Conservation (phyloP, 352 stramenopile species). For the Blastocystis sp. region DNA sequence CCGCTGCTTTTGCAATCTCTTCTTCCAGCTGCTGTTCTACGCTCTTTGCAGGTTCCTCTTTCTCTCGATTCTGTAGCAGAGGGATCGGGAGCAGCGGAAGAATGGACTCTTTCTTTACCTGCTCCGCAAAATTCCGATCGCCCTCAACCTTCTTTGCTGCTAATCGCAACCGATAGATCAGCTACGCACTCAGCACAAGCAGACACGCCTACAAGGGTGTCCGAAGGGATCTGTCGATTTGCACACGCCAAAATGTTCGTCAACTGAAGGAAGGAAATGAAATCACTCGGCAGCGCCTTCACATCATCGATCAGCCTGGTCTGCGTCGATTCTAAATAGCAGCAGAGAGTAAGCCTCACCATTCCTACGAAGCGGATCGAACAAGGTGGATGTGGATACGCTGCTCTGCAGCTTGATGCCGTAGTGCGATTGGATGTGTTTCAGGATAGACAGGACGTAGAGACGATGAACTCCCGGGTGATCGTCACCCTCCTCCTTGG, state of each 20-base stretch:
- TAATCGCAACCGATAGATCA: slow-evolving; percentile 49
- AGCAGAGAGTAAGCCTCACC: not conserved
- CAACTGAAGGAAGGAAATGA: slow-evolving; percentile 24
- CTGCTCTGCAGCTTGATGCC: not conserved
- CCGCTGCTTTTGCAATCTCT: not conserved
- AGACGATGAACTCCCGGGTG: slow-evolving; percentile 11
- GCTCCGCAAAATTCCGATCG: slow-evolving; percentile 10
- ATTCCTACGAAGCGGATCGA: not conserved
- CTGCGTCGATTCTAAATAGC: not conserved
- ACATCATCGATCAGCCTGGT: not conserved
- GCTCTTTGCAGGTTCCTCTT: not conserved
- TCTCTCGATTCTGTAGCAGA: not conserved
- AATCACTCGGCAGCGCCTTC: not conserved
- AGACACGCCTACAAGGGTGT: not conserved
- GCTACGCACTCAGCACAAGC: not conserved
- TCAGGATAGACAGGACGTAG: slow-evolving; percentile 54
- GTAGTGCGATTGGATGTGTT: slow-evolving; percentile 16
- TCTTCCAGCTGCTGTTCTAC: not conserved
- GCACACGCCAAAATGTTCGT: slow-evolving; percentile 37
- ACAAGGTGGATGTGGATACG: not conserved
- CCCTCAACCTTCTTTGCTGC: slow-evolving; percentile 37
- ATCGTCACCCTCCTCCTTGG: slow-evolving; percentile 26
- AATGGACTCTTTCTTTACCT: not conserved
- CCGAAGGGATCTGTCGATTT: slow-evolving; percentile 39
- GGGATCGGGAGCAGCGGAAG: not conserved